Evolutionary conservation across 2,329 filamentous ascomycete genomes (phyloP).

Genomic region (Epichloe baconii): DNA sequence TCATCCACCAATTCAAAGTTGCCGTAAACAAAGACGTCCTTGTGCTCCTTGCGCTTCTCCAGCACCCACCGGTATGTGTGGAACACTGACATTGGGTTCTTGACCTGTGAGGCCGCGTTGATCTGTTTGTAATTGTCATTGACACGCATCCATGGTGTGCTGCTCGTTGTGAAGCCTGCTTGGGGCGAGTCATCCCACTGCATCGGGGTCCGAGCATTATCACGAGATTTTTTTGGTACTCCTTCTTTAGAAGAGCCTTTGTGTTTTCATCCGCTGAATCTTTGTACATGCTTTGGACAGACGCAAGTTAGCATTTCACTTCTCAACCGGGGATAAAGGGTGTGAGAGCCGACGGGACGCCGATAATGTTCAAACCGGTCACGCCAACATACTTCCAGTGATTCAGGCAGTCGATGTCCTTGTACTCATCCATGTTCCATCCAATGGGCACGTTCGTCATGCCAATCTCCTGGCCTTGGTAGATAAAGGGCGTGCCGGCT

Average conservation of each 20-base stretch:
- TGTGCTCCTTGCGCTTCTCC: constrained; percentile 44
- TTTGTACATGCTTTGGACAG: constrained; percentile 22
- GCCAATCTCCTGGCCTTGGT: constrained; percentile 57
- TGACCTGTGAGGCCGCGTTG: constrained; percentile 46
- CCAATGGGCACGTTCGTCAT: constrained; percentile 49
- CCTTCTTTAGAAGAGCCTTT: constrained; percentile 22
- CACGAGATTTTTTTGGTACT: constrained; percentile 49
- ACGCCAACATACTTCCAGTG: constrained; percentile 28
- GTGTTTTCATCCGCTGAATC: constrained; percentile 25
- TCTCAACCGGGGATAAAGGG: no score
- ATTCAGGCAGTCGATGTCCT: constrained; percentile 49
- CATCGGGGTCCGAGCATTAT: constrained; percentile 60
- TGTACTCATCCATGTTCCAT: constrained; percentile 53
- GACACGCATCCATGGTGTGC: constrained; percentile 56
- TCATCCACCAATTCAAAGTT: constrained; percentile 29
- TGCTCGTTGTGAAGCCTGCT: constrained; percentile 48
- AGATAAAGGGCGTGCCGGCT: constrained; percentile 52
- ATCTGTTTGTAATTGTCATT: constrained; percentile 48
- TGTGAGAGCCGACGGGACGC: no score
- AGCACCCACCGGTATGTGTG: constrained; percentile 49
- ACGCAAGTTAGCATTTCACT: neutral
- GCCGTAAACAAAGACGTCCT: constrained; percentile 55
- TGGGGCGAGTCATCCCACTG: constrained; percentile 52
- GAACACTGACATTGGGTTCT: constrained; percentile 38
- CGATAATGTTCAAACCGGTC: neutral